These are phyloP conservation scores for Neopestalotiopsis clavispora DNA, from an alignment of 2,329 filamentous ascomycete species.

Conservation along the genomic window DNA sequence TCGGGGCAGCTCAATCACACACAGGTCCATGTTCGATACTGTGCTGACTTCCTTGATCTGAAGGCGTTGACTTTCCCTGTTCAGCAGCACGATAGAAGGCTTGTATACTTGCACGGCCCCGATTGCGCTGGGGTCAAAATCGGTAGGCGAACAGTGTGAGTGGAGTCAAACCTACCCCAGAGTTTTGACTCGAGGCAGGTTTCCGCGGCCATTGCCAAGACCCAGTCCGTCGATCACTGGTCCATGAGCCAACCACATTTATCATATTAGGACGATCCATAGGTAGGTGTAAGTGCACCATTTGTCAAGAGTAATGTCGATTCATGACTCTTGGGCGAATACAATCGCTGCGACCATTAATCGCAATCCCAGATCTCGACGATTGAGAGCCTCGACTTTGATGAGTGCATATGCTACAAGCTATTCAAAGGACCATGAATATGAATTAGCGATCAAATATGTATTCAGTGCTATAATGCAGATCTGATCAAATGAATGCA, in stretches of 20 bases:
- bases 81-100: not conserved
- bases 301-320: too few relatives aligned
- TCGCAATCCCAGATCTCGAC: too few relatives aligned
- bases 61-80: conserved; percentile 8
- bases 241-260: not conserved
- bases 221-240: not conserved
- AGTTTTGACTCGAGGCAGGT: not conserved
- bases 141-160: not conserved
- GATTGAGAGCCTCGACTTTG: too few relatives aligned
- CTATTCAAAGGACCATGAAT: too few relatives aligned
- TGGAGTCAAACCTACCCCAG: not conserved
- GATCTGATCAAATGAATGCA: too few relatives aligned
- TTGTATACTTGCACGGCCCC: not conserved
- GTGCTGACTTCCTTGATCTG: not conserved
- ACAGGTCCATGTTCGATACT: not conserved
- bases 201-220: not conserved
- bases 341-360: too few relatives aligned
- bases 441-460: too few relatives aligned
- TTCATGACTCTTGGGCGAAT: too few relatives aligned
- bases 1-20: not conserved
- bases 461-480: too few relatives aligned
- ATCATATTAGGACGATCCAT: not conserved
- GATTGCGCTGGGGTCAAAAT: not conserved
- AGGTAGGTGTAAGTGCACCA: not conserved
- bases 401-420: too few relatives aligned